Base-by-base conservation (phyloP, 1,284 basidiomycete species). In the Pseudomicrostroma phylloplanum region DNA sequence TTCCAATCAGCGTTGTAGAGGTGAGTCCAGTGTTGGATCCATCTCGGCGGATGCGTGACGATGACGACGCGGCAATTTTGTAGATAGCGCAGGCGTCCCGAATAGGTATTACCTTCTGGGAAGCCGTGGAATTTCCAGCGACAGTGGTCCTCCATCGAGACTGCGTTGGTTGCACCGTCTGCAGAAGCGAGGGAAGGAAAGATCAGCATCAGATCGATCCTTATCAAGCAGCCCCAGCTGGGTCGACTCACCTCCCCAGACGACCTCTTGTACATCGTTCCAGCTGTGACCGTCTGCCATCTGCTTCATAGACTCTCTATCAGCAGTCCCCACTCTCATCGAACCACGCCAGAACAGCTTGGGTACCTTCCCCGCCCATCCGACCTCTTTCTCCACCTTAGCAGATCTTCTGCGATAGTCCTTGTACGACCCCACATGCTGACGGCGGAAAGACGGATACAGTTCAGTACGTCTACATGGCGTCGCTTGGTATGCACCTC, bases 21-120 rank as follows among this genome's bases (percentile, higher is more conserved):
- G 55, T 76, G 74, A 3, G 74, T 75, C 67, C 69, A 74, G 57
- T 76, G 74, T 48, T 76, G 72, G 21, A 76, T 65, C 73, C 73
- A 76, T 4, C 71, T 40, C 1, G 72, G 74, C 59, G 66, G 60
- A 58, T 76, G 74, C 1, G 74, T 76, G 30, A 76, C 66, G 26
- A 76, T 76, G 53, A 76, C 74, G 2, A 63, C 61, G 2, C 67
- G 62, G 60, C 74, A 76, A 62, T 76, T 73, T 46, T 76, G 74
- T 6, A 76, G 63, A 58, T 76, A 76, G 6, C 73, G 63, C 30
- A 76, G 49, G 6, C 74, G 59, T 7, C 74, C 74, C 6, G 67
- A 69, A 59, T 76, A 76, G 25, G 74, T 73, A 65, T 74, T 73
- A 17, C 74, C 74, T 59, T 76, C 74, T 1, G 74, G 69, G 36